Percentiles rank a stretch among this genome's conserved stretches.
These are phyloP conservation scores for Lasiodiplodia hormozganensis DNA, from an alignment of 2,329 filamentous ascomycete genomes.

Conservation along the genomic window DNA sequence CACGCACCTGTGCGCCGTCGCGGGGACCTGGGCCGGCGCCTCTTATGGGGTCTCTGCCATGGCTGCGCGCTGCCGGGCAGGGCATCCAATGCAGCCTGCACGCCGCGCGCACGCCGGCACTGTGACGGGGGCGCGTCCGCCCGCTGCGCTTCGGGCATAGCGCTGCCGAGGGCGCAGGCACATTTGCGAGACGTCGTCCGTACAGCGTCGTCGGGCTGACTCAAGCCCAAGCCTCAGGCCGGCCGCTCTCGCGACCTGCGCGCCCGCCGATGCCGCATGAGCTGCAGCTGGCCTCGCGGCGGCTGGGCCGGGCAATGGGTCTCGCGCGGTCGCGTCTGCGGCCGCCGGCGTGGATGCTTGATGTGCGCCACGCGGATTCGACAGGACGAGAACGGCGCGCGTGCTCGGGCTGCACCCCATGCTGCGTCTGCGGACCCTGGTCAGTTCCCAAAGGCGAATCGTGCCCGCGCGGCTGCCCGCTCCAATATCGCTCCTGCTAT, in stretches of 20 bases:
- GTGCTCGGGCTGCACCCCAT: conserved; percentile 22
- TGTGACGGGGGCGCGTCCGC: conserved; percentile 21
- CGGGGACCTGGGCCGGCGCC: conserved; percentile 5
- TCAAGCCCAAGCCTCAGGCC: conserved; percentile 5
- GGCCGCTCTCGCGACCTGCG: background rate
- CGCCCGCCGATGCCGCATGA: conserved; percentile 8
- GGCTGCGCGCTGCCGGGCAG: background rate
- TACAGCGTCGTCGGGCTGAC: conserved; percentile 7
- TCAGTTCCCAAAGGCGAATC: conserved; percentile 14
- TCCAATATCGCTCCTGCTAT: conserved; percentile 25
- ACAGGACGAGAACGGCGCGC: conserved; percentile 8
- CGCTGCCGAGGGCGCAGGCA: conserved; percentile 21
- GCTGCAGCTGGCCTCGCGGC: background rate
- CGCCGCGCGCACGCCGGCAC: conserved; percentile 13
- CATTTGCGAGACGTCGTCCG: conserved; percentile 12
- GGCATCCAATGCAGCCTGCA: conserved; percentile 3
- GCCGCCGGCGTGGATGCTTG: conserved; percentile 20
- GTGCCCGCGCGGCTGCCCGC: conserved; percentile 21
- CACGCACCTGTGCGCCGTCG: conserved; percentile 6
- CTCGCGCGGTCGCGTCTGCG: conserved; percentile 12
- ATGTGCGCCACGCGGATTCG: conserved; percentile 19
- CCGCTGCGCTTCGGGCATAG: background rate
- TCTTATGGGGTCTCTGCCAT: background rate
- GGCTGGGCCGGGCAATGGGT: background rate
- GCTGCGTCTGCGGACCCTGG: conserved; percentile 15